These are phyloP conservation scores for Allomyces macrogynus DNA, from an alignment of 192 early-diverging fungal genomes.

Conservation along the genomic window DNA sequence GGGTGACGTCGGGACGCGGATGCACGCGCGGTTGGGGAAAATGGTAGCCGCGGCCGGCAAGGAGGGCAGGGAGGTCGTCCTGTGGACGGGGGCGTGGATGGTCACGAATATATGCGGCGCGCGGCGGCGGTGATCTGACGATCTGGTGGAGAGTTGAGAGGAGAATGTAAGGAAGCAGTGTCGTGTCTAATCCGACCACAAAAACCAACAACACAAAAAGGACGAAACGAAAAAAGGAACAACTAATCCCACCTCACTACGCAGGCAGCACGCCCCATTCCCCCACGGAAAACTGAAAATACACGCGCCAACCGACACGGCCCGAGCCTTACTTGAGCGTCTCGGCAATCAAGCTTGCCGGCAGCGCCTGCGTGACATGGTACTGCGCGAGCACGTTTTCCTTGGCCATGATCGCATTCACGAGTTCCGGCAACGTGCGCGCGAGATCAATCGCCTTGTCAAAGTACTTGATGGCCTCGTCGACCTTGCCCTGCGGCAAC, in stretches of 20 bases:
- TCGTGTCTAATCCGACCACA: neutral
- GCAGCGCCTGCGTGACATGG: neutral
- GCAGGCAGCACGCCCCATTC: no score
- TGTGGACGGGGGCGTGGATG: neutral
- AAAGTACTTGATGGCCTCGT: slow-evolving; percentile 63
- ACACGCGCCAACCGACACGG: neutral
- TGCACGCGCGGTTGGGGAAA: no score
- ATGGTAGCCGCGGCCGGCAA: neutral
- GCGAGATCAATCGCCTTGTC: slow-evolving; percentile 63
- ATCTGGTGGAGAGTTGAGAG: neutral
- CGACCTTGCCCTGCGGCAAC: slow-evolving; percentile 49
- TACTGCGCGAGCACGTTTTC: neutral
- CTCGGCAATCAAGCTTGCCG: neutral
- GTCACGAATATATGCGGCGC: no score
- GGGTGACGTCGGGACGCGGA: no score
- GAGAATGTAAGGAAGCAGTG: no score
- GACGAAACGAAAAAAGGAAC: neutral
- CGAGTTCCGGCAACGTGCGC: slow-evolving; percentile 74
- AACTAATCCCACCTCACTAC: no score
- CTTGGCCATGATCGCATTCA: slow-evolving; percentile 36
- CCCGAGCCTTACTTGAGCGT: neutral
- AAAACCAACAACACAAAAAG: neutral
- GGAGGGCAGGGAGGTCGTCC: neutral
- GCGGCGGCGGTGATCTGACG: neutral
- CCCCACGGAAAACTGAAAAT: no score